Evolutionary conservation across 2,329 filamentous ascomycete genomes (phyloP).

Genomic region (Cladosporium phlei): DNA sequence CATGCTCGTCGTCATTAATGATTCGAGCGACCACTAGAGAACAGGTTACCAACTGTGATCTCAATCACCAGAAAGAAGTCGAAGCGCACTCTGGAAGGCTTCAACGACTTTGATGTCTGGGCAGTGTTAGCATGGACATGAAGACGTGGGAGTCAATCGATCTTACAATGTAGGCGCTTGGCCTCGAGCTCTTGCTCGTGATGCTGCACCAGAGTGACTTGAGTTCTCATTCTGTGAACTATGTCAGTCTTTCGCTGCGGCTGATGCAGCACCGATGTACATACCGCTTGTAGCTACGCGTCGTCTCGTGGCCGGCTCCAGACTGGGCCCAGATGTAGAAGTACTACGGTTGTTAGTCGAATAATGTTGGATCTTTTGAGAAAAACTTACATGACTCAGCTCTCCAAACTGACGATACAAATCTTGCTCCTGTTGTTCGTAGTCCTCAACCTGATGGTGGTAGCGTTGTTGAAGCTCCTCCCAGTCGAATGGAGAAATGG

Average conservation of each 20-base stretch:
- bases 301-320: constrained; percentile 67
- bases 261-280: constrained; percentile 15
- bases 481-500: constrained; percentile 66
- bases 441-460: constrained; percentile 58
- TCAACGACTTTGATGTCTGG: constrained; percentile 43
- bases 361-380: constrained; percentile 10
- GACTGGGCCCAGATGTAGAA: constrained; percentile 75
- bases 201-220: constrained; percentile 61
- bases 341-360: constrained; percentile 49
- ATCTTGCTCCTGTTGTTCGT: constrained; percentile 59
- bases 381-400: constrained; percentile 55
- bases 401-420: constrained; percentile 25
- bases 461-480: constrained; percentile 68
- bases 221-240: constrained; percentile 63
- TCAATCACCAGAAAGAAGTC: constrained; percentile 32
- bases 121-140: constrained; percentile 19
- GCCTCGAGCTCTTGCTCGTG: constrained; percentile 27
- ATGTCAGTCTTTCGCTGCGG: constrained; percentile 5
- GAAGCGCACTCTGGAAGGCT: constrained; percentile 47
- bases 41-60: constrained; percentile 63
- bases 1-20: not conserved
- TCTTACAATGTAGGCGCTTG: constrained; percentile 76
- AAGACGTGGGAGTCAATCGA: not conserved
- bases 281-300: constrained; percentile 71
- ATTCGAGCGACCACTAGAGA: constrained; percentile 81